Conservation (phyloP, 2,329 filamentous ascomycete genomes). For the Diaporthe ilicicola region DNA sequence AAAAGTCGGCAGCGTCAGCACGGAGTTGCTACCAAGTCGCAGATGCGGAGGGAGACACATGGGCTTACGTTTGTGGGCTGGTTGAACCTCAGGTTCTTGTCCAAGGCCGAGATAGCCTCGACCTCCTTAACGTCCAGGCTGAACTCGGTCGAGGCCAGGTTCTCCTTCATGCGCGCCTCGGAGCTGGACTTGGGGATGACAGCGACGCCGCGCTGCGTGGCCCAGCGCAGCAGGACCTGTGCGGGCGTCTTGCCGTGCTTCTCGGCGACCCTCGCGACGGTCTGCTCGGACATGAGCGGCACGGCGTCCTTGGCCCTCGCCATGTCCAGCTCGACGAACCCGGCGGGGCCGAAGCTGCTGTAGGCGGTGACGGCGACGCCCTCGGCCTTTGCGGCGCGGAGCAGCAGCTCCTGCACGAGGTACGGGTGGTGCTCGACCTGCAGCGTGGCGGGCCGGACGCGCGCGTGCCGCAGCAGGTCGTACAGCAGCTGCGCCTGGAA, state of each 20-base stretch:
- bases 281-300: constrained; percentile 75
- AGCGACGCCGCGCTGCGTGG: constrained; percentile 81
- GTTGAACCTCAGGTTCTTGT: constrained; percentile 78
- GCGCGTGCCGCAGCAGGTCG: constrained; percentile 81
- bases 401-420: constrained; percentile 77
- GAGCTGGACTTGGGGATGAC: constrained; percentile 82
- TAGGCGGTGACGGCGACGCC: constrained; percentile 82
- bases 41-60: constrained; percentile 14
- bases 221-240: constrained; percentile 87
- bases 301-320: constrained; percentile 70
- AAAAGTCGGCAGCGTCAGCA: background rate
- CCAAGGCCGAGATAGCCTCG: constrained; percentile 70
- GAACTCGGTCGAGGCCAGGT: constrained; percentile 73
- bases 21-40: background rate
- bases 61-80: constrained; percentile 60
- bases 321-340: constrained; percentile 81
- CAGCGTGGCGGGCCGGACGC: constrained; percentile 76
- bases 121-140: constrained; percentile 73
- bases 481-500: constrained; percentile 82
- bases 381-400: constrained; percentile 74
- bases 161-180: constrained; percentile 63
- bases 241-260: constrained; percentile 78
- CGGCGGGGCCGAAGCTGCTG: constrained; percentile 82
- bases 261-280: constrained; percentile 70
- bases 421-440: constrained; percentile 94